phyloP scores from a whole-genome alignment of 352 stramenopile genomes.

The Phytophthora constricta region DNA sequence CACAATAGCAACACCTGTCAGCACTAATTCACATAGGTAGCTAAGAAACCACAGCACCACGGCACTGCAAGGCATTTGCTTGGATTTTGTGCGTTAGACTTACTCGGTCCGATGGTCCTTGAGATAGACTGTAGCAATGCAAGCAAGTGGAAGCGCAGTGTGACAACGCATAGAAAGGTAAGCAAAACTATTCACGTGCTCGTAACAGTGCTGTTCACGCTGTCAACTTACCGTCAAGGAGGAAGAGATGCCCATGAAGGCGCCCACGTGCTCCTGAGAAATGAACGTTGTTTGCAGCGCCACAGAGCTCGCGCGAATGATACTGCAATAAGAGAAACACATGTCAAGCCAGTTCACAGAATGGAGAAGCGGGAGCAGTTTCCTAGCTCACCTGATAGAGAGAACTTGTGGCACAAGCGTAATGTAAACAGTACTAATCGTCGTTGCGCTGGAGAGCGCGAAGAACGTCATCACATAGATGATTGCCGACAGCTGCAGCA shows the following conservation, averaged over 20 bases:
- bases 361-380: slow-evolving; percentile 1
- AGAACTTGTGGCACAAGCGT: slow-evolving; percentile 74
- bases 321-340: slow-evolving; percentile 43
- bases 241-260: slow-evolving; percentile 83
- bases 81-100: too few relatives aligned
- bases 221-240: slow-evolving; percentile 67
- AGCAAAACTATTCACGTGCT: slow-evolving; percentile 2
- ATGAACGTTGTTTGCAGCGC: slow-evolving; percentile 78
- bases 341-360: slow-evolving; percentile 6
- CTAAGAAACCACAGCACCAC: background rate
- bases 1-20: background rate
- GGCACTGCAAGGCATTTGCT: background rate
- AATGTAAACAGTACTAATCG: slow-evolving; percentile 58
- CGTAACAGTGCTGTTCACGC: background rate
- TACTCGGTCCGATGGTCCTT: slow-evolving; percentile 77
- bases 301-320: slow-evolving; percentile 82
- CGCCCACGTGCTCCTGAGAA: slow-evolving; percentile 67
- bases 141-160: background rate
- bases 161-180: slow-evolving; percentile 18
- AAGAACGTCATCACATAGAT: slow-evolving; percentile 81
- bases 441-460: slow-evolving; percentile 58
- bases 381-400: slow-evolving; percentile 54
- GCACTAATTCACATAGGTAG: background rate
- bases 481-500: slow-evolving; percentile 69
- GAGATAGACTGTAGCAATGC: slow-evolving; percentile 60